Percentiles rank a stretch among this genome's conserved stretches.
These are phyloP conservation scores for Metarhizium album DNA, from an alignment of 2,329 filamentous ascomycete genomes.

Conservation along the genomic window DNA sequence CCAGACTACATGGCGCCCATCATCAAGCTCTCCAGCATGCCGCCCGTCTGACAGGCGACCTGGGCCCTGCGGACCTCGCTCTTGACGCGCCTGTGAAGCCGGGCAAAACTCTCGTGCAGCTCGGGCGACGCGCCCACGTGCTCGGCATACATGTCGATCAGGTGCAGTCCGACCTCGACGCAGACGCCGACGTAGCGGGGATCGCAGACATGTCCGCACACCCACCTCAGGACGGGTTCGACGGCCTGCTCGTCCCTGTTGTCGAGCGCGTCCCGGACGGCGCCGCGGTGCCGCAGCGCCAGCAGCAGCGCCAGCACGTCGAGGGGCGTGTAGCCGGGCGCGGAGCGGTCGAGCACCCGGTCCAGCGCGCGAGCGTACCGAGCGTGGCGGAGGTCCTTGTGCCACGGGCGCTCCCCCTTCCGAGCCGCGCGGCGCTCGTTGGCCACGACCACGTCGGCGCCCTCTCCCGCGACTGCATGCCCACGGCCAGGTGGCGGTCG, in stretches of 20 bases:
- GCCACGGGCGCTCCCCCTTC: slow-evolving; percentile 66
- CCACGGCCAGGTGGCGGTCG: slow-evolving; percentile 89
- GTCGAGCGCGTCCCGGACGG: slow-evolving; percentile 68
- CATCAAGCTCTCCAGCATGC: slow-evolving; percentile 71
- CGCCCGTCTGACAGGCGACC: slow-evolving; percentile 67
- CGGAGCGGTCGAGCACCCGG: slow-evolving; percentile 51
- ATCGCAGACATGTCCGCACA: slow-evolving; percentile 69
- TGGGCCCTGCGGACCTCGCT: slow-evolving; percentile 75
- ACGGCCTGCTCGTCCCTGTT: slow-evolving; percentile 72
- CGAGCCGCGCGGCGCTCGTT: slow-evolving; percentile 42
- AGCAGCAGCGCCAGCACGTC: slow-evolving; percentile 67
- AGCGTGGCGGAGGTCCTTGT: slow-evolving; percentile 67
- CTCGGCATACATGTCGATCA: slow-evolving; percentile 81
- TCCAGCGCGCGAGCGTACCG: slow-evolving; percentile 72
- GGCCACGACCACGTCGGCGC: slow-evolving; percentile 80
- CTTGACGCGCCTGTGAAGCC: slow-evolving; percentile 59
- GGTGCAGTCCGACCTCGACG: slow-evolving; percentile 69
- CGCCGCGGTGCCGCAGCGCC: slow-evolving; percentile 78
- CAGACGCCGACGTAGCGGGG: slow-evolving; percentile 72
- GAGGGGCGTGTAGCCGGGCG: slow-evolving; percentile 45
- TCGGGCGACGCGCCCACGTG: slow-evolving; percentile 64
- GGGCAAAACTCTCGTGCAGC: slow-evolving; percentile 59
- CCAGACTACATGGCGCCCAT: slow-evolving; percentile 6
- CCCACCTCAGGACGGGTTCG: slow-evolving; percentile 74
- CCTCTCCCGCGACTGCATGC: slow-evolving; percentile 86